Conservation (phyloP, 345 rosid species). For the Citrus reticulata region DNA sequence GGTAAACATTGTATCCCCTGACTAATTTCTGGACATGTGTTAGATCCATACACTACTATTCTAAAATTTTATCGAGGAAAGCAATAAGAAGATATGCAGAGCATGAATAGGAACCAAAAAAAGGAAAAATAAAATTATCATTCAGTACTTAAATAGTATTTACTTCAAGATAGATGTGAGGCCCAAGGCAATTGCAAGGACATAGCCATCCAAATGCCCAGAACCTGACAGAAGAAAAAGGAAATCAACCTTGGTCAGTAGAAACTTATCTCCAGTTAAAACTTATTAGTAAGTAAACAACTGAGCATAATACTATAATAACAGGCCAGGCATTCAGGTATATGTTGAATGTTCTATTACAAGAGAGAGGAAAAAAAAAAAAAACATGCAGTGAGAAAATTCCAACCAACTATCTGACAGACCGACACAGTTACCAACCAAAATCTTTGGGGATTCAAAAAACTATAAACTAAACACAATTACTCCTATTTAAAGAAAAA, state of each 20-base stretch:
- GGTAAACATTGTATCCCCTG: neutral
- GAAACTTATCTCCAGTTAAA: neutral
- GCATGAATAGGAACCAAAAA: neutral
- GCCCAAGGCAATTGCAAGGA: slow-evolving; percentile 72
- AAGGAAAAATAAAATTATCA: neutral
- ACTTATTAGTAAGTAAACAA: neutral
- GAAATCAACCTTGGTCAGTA: slow-evolving; percentile 7
- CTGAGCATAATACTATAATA: neutral
- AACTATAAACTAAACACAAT: neutral
- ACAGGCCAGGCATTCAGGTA: neutral
- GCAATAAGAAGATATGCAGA: neutral
- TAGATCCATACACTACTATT: neutral
- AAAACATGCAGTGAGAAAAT: neutral
- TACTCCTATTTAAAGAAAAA: neutral
- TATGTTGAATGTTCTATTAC: neutral
- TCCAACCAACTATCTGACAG: neutral
- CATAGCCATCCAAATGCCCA: slow-evolving; percentile 48
- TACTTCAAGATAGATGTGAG: slow-evolving; percentile 71
- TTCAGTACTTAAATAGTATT: slow-evolving; percentile 8
- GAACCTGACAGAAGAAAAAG: slow-evolving; percentile 50
- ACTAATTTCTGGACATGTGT: neutral
- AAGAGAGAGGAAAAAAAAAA: neutral
- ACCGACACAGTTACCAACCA: neutral
- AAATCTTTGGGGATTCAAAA: neutral
- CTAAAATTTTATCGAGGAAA: neutral